phyloP scores from a whole-genome alignment of 2,329 filamentous ascomycete genomes.

The Sarocladiaceae sp. region DNA sequence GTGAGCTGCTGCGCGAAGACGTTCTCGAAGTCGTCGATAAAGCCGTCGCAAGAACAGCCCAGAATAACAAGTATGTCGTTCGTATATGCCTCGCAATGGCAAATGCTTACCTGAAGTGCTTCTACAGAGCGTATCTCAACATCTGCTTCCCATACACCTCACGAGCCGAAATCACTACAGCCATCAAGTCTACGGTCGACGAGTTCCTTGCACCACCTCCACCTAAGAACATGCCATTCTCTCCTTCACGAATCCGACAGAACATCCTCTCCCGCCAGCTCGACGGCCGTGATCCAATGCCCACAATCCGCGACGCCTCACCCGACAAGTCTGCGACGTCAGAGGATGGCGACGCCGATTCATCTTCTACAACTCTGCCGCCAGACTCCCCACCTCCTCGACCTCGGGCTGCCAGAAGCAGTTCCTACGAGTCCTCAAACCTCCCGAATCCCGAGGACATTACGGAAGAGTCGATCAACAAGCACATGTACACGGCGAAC shows the following conservation, averaged over 20 bases:
- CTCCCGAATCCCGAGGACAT: constrained; percentile 78
- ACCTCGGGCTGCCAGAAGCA: constrained; percentile 22
- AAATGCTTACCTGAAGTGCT: neutral
- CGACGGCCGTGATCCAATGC: constrained; percentile 38
- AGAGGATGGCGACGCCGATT: constrained; percentile 41
- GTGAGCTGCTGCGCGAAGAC: constrained; percentile 76
- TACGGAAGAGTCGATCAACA: constrained; percentile 71
- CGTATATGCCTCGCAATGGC: constrained; percentile 11
- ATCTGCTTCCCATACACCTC: constrained; percentile 98
- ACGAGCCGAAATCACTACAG: constrained; percentile 86
- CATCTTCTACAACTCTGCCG: constrained; percentile 54
- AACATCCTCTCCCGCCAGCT: constrained; percentile 70
- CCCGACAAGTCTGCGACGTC: constrained; percentile 26
- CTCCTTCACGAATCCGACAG: constrained; percentile 78
- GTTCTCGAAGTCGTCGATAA: constrained; percentile 83
- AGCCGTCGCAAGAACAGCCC: constrained; percentile 77
- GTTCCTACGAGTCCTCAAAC: constrained; percentile 28
- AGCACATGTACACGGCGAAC: constrained; percentile 81
- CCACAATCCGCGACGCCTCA: constrained; percentile 43
- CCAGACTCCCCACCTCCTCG: constrained; percentile 44
- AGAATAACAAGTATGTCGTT: constrained; percentile 65
- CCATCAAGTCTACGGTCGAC: constrained; percentile 79
- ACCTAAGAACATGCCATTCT: constrained; percentile 66
- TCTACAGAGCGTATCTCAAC: constrained; percentile 58
- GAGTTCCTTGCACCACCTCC: constrained; percentile 73